Evolutionary conservation across 2,329 filamentous ascomycete species (phyloP).

Genomic region (Cercospora canescens): DNA sequence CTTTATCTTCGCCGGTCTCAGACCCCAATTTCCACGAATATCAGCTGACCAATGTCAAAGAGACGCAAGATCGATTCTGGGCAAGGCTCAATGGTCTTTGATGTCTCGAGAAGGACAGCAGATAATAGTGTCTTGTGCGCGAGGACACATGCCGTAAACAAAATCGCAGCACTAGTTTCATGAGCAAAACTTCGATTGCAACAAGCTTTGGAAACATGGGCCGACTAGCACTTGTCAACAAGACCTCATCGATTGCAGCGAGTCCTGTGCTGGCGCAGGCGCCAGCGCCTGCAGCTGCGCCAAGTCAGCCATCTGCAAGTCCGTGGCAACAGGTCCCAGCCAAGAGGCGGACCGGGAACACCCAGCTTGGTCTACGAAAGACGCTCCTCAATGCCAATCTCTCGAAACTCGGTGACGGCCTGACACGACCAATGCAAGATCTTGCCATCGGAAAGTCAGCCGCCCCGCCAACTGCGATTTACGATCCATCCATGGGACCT

Average conservation of each 20-base stretch:
- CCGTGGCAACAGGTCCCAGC: not conserved
- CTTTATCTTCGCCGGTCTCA: not conserved
- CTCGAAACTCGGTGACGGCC: not conserved
- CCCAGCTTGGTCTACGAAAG: not conserved
- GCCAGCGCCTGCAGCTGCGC: not conserved
- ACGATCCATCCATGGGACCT: not conserved
- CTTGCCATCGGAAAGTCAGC: not conserved
- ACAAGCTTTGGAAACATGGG: not conserved
- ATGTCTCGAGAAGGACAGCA: too few species aligned
- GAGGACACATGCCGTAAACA: too few species aligned
- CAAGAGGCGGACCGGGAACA: not conserved
- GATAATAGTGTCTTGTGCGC: too few species aligned
- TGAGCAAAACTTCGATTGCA: not conserved
- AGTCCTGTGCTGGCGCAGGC: not conserved
- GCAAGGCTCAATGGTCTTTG: not conserved
- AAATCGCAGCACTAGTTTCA: too few species aligned
- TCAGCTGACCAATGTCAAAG: not conserved
- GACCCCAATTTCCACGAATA: not conserved
- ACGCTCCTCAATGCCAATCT: not conserved
- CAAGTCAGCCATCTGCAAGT: too few species aligned
- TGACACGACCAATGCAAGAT: not conserved
- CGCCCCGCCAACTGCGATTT: not conserved
- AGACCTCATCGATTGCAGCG: not conserved
- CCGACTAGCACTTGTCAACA: not conserved
- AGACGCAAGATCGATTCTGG: not conserved